These are phyloP conservation scores for Venturia pyrina DNA, from an alignment of 2,329 filamentous ascomycete genomes.

Conservation along the genomic window DNA sequence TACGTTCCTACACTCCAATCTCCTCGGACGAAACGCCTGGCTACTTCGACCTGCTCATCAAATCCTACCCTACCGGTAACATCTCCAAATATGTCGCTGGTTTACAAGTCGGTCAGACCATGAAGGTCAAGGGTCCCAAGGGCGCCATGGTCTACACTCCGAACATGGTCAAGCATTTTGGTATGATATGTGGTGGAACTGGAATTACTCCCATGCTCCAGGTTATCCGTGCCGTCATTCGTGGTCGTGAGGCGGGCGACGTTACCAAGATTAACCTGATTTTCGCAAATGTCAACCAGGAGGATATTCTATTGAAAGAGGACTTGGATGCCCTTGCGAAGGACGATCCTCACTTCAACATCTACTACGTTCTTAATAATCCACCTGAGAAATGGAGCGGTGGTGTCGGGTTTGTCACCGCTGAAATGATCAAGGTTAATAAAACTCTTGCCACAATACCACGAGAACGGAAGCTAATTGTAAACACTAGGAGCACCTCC, in stretches of 20 bases:
- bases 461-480: constrained; percentile 16
- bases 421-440: constrained; percentile 83
- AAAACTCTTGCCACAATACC: background rate
- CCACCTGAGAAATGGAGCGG: constrained; percentile 86
- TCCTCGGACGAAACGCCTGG: constrained; percentile 48
- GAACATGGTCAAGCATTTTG: constrained; percentile 93
- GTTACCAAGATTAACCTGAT: constrained; percentile 86
- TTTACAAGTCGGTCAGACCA: constrained; percentile 65
- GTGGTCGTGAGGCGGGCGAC: constrained; percentile 65
- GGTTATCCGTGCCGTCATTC: constrained; percentile 81
- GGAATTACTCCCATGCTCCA: constrained; percentile 99
- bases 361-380: constrained; percentile 96
- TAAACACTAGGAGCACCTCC: constrained; percentile 58
- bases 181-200: constrained; percentile 96
- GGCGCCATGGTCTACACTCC: constrained; percentile 95
- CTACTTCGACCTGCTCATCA: constrained; percentile 93
- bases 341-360: constrained; percentile 70
- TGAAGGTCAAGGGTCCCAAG: constrained; percentile 90
- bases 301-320: constrained; percentile 89
- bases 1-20: constrained; percentile 33
- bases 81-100: constrained; percentile 88
- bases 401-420: constrained; percentile 87
- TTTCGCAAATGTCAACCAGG: constrained; percentile 88
- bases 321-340: constrained; percentile 72
- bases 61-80: constrained; percentile 94